Evolutionary conservation across 805 yeast genomes (phyloP), one percentile per base, ranked within the genome.

Genomic region (Candida arabinofermentans): DNA sequence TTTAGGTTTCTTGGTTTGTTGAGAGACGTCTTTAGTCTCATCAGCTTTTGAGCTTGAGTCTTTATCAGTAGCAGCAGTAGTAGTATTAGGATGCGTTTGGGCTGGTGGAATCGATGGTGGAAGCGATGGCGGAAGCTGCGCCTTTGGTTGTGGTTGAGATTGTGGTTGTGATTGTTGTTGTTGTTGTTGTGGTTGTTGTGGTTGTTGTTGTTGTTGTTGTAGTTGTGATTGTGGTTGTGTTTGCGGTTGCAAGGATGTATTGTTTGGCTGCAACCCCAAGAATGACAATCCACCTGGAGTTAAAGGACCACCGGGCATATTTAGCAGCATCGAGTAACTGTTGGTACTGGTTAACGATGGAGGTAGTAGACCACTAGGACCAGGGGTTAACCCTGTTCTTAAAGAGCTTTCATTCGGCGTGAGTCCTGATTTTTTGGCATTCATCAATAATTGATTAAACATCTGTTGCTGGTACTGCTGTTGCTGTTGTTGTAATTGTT

Each of bases 391-490:
- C 0, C 93, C 91, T 0, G 86, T 70, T 49, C 95, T 70, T 37
- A 86, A 50, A 37, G 79, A 74, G 5, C 87, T 76, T 56, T 86
- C 95, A 59, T 81, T 84, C 3, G 93, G 93, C 0, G 89, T 82
- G 35, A 86, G 66, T 0, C 88, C 91, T 0, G 86, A 59, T 46
- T 77, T 67, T 27, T 66, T 57, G 17, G 61, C 53, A 47, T 54
- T 59, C 41, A 49, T 44, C 21, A 59, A 31, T 24, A 58, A 47
- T 24, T 53, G 59, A 19, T 45, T 51, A 42, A 49, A 54, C 34
- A 44, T 22, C 27, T 54, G 54, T 19, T 48, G 53, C 27, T 47
- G 53, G 10, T 48, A 44, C 26, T 42, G 48, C 33, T 37, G 44
- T 32, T 51, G 30, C 29, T 34, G 44, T 34, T 36, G 44, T 29